Base-by-base conservation (phyloP, 192 early-diverging fungal species). In the Coemansia sp. region DNA sequence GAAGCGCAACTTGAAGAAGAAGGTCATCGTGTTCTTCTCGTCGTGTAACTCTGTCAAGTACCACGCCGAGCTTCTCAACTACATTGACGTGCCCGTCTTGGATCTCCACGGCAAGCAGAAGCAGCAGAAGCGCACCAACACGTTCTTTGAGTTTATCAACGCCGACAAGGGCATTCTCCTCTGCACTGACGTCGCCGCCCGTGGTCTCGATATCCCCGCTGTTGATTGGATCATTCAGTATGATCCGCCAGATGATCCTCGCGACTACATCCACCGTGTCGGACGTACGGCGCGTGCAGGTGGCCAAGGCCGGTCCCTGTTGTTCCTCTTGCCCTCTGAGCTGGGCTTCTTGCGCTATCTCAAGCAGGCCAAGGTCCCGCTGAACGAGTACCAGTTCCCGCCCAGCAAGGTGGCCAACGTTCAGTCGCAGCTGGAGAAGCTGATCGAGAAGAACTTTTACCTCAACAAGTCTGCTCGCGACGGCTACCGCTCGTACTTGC, bases 151-250 rank as follows among this genome's bases (percentile, higher is more conserved):
- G 84, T 99, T 96, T 75, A 89, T 88, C 69, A 99, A 99, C 65
- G 94, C 96, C 10, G 90, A 94, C 20, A 87, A 86, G 39, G 96
- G 96, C 14, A 95, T 96, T 65, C 80, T 99, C 56, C 85, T 98
- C 56, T 96, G 94, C 76, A 99, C 97, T 39, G 94, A 99, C 64
- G 97, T 99, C 39, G 97, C 97, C 16, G 97, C 97, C 3, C 89
- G 97, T 77, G 97, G 97, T 2, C 81, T 99, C 33, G 97, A 99
- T 81, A 97, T 99, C 55, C 97, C 97, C 28, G 87, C 92, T 6
- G 97, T 99, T 10, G 96, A 98, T 75, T 99, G 95, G 96, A 99
- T 99, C 73, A 91, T 99, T 61, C 97, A 99, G 81, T 99, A 92
- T 75, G 97, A 99, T 76, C 96, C 97, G 16, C 97, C 97, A 70